Conservation (phyloP, 2,329 filamentous ascomycete species). For the Fusarium falciforme region DNA sequence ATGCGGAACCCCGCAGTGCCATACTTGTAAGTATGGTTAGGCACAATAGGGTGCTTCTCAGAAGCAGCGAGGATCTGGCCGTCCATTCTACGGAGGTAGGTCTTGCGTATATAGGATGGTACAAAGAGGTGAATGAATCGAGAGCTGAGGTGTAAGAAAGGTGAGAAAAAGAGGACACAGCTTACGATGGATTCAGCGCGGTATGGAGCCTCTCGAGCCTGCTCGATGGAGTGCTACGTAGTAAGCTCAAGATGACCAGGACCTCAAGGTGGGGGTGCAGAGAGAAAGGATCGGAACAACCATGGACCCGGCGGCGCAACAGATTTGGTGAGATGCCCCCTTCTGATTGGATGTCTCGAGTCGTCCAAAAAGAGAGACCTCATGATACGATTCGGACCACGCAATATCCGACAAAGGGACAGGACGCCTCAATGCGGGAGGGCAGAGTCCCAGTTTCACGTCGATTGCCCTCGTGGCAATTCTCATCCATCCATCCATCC, state of each 20-base stretch:
- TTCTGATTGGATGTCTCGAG: constrained; percentile 22
- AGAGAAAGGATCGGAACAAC: constrained; percentile 27
- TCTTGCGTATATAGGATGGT: neutral
- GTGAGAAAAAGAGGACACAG: constrained; percentile 33
- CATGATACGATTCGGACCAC: constrained; percentile 35
- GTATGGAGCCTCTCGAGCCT: neutral
- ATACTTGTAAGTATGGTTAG: constrained; percentile 70
- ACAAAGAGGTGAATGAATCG: neutral
- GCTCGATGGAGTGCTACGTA: neutral
- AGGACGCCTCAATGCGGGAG: neutral
- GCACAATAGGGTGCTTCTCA: constrained; percentile 69
- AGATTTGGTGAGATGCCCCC: constrained; percentile 5
- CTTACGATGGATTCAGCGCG: constrained; percentile 16
- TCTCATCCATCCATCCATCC: neutral
- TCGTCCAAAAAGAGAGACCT: constrained; percentile 26
- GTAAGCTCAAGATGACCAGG: neutral
- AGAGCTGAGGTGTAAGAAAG: neutral
- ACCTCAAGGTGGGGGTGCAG: neutral
- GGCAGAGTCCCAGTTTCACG: neutral
- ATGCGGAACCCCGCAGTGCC: constrained; percentile 77
- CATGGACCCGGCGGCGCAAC: constrained; percentile 22
- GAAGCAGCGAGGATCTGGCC: constrained; percentile 70
- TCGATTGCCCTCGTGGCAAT: neutral
- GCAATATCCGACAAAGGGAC: constrained; percentile 20
- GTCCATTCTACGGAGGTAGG: constrained; percentile 57